Conservation (phyloP, 805 yeast species). For the Suhomyces faveliae region DNA sequence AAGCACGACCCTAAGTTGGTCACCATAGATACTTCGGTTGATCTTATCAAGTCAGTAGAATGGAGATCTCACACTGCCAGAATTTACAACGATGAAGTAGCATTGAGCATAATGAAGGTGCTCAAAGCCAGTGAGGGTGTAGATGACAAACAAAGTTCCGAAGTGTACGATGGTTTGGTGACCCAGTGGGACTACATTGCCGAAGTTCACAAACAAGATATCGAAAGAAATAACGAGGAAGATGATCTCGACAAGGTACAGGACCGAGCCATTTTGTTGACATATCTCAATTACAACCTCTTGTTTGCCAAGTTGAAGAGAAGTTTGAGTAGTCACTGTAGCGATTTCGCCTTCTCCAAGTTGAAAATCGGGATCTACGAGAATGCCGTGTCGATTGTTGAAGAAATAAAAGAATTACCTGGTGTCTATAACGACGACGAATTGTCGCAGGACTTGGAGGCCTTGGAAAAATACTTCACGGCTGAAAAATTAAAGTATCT, state of each 20-base stretch:
- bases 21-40: constrained; percentile 25
- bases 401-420: constrained; percentile 73
- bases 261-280: constrained; percentile 68
- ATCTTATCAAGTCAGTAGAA: constrained; percentile 33
- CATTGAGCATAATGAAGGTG: constrained; percentile 51
- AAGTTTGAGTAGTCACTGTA: constrained; percentile 40
- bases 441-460: constrained; percentile 52
- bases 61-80: constrained; percentile 60
- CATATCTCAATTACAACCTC: constrained; percentile 71
- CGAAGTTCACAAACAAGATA: constrained; percentile 55
- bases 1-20: constrained; percentile 38
- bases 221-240: constrained; percentile 47
- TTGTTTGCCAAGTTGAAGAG: constrained; percentile 69
- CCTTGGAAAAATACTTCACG: constrained; percentile 48
- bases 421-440: constrained; percentile 89
- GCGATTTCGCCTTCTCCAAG: constrained; percentile 34
- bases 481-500: constrained; percentile 43
- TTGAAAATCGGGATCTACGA: constrained; percentile 36
- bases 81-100: constrained; percentile 69
- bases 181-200: constrained; percentile 70
- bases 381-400: constrained; percentile 50
- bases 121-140: constrained; percentile 10
- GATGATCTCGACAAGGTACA: constrained; percentile 61
- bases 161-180: constrained; percentile 51
- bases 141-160: constrained; percentile 16